Percentiles rank a stretch among this genome's conserved stretches.
These are phyloP conservation scores for Fusarium solani-melongenae DNA, from an alignment of 2,329 filamentous ascomycete species.

Conservation along the genomic window DNA sequence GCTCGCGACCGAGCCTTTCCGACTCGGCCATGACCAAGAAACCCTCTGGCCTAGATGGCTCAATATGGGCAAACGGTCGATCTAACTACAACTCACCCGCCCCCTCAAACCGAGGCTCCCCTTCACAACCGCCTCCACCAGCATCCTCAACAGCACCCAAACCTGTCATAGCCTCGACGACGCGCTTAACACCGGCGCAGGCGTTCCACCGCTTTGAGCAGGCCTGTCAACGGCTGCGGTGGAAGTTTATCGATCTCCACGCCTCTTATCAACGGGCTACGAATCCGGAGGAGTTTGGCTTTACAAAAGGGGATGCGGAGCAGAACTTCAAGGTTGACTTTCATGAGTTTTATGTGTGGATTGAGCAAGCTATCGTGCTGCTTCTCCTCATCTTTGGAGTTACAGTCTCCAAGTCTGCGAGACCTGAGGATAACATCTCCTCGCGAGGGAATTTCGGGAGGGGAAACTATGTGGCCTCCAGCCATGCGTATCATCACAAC, in stretches of 20 bases:
- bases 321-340: conserved; percentile 84
- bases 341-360: conserved; percentile 78
- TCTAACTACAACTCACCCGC: conserved; percentile 5
- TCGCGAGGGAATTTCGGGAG: not conserved
- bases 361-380: conserved; percentile 77
- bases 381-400: conserved; percentile 73
- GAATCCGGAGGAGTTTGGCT: conserved; percentile 49
- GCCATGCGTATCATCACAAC: conserved; percentile 75
- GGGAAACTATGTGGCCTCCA: not conserved
- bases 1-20: not conserved
- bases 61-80: conserved; percentile 41
- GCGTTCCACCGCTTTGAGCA: conserved; percentile 70
- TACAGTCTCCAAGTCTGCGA: conserved; percentile 52
- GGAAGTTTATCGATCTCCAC: conserved; percentile 72
- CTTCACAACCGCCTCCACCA: conserved; percentile 8
- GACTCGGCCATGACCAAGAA: conserved; percentile 26
- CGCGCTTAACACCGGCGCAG: conserved; percentile 45
- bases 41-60: conserved; percentile 31
- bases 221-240: conserved; percentile 69
- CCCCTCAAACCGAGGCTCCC: conserved; percentile 17
- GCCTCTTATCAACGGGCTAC: conserved; percentile 65
- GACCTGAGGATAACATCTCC: not conserved
- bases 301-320: conserved; percentile 61
- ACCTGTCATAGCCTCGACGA: not conserved
- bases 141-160: not conserved